Evolutionary conservation across 2,329 filamentous ascomycete species (phyloP), one percentile per base, ranked within the genome.

Genomic region (Capronia epimyces): DNA sequence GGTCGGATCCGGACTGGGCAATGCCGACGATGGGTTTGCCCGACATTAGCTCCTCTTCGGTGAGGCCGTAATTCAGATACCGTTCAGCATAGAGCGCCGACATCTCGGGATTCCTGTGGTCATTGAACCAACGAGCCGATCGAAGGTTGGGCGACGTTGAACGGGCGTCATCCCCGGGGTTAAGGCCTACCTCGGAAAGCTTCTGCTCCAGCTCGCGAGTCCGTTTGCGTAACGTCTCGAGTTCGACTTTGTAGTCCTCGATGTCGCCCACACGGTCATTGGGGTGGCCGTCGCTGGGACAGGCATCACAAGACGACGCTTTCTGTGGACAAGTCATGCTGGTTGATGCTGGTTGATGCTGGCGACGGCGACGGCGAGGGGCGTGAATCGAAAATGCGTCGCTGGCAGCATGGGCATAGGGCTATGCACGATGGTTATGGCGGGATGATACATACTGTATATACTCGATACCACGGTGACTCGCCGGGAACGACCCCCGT

Each of bases 21-120:
- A 77, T 77, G 36, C 75, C 75, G 55, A 77, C 74, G 55, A 76
- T 73, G 16, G 75, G 75, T 56, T 73, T 75, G 1, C 70, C 71
- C 1, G 71, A 72, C 61, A 70, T 70, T 20, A 77, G 66, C 60
- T 77, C 75, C 51, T 76, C 72, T 22, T 66, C 63, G 1, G 74
- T 76, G 39, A 76, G 62, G 6, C 75, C 75, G 46, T 71, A 75
- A 63, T 76, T 76, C 56, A 77, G 67, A 53, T 73, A 75, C 24
- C 75, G 69, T 58, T 77, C 75, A 49, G 75, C 69, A 58, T 77
- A 77, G 24, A 75, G 62, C 8, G 71, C 69, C n/a, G 65, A 69
- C 68, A 73, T 70, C 13, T 66, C 69, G 12, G 69, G 68, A 52
- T 74, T 69, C 34, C 65, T 66, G 27, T 69, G 63, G 29, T 68